phyloP scores from a whole-genome alignment of 768 basidiomycete genomes.

The Xerocomellus chrysenteron region DNA sequence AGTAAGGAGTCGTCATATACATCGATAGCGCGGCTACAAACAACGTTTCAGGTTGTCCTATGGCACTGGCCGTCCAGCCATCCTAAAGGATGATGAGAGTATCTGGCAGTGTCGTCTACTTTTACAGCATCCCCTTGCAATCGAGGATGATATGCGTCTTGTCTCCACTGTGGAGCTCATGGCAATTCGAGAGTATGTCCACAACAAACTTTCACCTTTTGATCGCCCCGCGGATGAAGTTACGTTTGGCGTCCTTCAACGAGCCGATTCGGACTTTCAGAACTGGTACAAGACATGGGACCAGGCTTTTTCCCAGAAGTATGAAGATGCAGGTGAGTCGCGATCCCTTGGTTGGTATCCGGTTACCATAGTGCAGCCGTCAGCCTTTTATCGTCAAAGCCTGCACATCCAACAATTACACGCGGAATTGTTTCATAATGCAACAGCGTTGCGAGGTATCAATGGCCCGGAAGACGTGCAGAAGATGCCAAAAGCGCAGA shows the following conservation, averaged over 20 bases:
- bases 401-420: constrained; percentile 85
- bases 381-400: constrained; percentile 87
- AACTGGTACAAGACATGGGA: constrained; percentile 85
- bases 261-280: constrained; percentile 75
- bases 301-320: constrained; percentile 74
- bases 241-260: constrained; percentile 68
- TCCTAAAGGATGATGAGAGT: constrained; percentile 90
- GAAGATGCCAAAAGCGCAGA: constrained; percentile 76
- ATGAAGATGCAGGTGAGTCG: constrained; percentile 70
- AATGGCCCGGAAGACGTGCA: constrained; percentile 84
- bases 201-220: constrained; percentile 77
- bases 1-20: constrained; percentile 49
- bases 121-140: constrained; percentile 82
- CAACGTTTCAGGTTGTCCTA: constrained; percentile 76
- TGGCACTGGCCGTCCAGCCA: constrained; percentile 90
- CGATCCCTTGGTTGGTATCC: constrained; percentile 1
- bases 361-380: constrained; percentile 1
- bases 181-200: constrained; percentile 82
- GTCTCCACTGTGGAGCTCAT: constrained; percentile 94
- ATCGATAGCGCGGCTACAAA: not conserved
- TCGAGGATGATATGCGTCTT: constrained; percentile 92
- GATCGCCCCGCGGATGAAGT: constrained; percentile 74
- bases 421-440: constrained; percentile 82
- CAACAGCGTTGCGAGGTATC: constrained; percentile 79
- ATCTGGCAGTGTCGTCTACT: constrained; percentile 79